Evolutionary conservation across 768 basidiomycete genomes (phyloP).

Genomic region (Leccinum arenicola): DNA sequence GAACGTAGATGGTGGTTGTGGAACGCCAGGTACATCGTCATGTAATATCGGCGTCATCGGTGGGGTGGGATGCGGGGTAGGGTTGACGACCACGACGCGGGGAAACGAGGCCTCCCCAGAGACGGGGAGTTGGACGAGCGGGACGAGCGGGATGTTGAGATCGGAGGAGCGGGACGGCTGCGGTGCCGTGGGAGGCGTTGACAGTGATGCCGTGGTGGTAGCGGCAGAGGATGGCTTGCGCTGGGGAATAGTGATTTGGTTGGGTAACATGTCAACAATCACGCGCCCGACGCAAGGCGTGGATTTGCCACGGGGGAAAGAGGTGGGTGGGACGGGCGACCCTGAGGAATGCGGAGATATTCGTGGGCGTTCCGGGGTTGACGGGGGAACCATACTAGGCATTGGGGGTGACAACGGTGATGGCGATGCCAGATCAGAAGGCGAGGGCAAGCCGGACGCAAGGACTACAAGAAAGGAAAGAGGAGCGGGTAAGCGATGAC

Average conservation of each 20-base stretch:
- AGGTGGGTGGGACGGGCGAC: constrained; percentile 8
- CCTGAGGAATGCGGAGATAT: constrained; percentile 23
- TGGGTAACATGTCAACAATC: constrained; percentile 60
- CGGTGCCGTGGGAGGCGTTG: constrained; percentile 4
- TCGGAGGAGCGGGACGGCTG: constrained; percentile 15
- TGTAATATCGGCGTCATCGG: constrained; percentile 60
- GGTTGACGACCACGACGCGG: constrained; percentile 66
- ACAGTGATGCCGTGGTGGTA: neutral
- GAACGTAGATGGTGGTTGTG: constrained; percentile 25
- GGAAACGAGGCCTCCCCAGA: constrained; percentile 38
- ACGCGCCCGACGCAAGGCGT: constrained; percentile 40
- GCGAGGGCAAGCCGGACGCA: constrained; percentile 24
- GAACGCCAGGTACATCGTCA: constrained; percentile 19
- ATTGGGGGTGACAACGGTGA: constrained; percentile 26
- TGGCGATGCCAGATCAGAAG: constrained; percentile 30
- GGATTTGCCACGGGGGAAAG: constrained; percentile 20
- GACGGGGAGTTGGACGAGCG: constrained; percentile 29
- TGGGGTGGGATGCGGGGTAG: constrained; percentile 77
- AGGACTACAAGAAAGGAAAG: constrained; percentile 23
- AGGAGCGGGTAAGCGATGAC: constrained; percentile 10
- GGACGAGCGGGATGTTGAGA: constrained; percentile 25
- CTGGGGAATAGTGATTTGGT: constrained; percentile 30
- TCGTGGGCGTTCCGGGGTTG: constrained; percentile 29
- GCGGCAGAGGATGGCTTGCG: constrained; percentile 7
- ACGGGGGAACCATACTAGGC: constrained; percentile 15